Percentiles rank a stretch among this genome's conserved stretches.
Evolutionary conservation across 2,329 filamentous ascomycete species (phyloP).

Genomic region (Fusarium praegraminearum): DNA sequence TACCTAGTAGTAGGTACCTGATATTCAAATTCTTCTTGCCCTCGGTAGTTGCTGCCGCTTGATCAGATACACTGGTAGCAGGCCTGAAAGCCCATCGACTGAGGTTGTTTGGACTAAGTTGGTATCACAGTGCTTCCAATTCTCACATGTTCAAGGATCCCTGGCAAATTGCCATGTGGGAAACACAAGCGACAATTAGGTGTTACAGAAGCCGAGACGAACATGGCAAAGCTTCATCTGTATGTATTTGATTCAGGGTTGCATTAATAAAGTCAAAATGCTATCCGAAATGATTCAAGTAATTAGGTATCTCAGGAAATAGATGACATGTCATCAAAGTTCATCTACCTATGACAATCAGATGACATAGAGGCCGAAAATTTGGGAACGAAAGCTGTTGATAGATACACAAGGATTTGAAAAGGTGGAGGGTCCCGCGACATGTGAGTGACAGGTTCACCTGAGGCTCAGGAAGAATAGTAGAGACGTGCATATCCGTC

Average conservation of each 20-base stretch:
- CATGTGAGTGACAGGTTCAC: constrained; percentile 44
- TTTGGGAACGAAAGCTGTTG: neutral
- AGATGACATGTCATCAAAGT: neutral
- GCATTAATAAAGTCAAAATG: constrained; percentile 5
- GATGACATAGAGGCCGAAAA: neutral
- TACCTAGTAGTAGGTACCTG: neutral
- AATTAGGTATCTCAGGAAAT: neutral
- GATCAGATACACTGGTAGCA: neutral
- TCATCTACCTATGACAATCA: neutral
- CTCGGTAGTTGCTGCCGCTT: neutral
- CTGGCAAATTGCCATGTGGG: constrained; percentile 44
- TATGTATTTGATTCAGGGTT: constrained; percentile 20
- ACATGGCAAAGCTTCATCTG: constrained; percentile 20
- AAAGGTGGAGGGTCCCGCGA: neutral
- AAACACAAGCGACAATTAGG: constrained; percentile 35
- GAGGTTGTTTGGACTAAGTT: neutral
- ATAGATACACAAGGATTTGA: neutral
- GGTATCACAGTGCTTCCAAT: neutral
- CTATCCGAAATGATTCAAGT: neutral
- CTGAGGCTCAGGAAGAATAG: constrained; percentile 41
- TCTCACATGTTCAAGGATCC: constrained; percentile 5
- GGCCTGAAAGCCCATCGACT: neutral
- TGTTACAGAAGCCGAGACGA: constrained; percentile 32
- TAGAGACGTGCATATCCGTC: constrained; percentile 1
- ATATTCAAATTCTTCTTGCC: neutral